These are phyloP conservation scores for Aspergillus hortae DNA, from an alignment of 2,329 filamentous ascomycete species.

Conservation along the genomic window DNA sequence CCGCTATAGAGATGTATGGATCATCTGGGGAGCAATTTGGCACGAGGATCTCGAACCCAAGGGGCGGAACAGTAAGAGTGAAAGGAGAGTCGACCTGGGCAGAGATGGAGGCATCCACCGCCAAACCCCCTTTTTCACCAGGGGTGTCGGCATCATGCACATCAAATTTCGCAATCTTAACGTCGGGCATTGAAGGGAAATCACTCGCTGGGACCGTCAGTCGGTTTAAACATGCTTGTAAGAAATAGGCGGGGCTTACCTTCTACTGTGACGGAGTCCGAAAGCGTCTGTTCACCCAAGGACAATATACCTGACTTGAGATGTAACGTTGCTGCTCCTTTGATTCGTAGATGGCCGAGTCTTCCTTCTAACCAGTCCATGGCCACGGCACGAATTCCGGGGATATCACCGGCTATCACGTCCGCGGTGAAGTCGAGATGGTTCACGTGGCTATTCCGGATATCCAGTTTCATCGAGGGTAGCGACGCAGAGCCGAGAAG, in stretches of 20 bases:
- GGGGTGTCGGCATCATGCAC: conserved; percentile 66
- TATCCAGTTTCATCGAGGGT: conserved; percentile 70
- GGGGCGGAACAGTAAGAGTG: conserved; percentile 69
- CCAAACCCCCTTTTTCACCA: conserved; percentile 62
- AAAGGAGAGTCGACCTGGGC: conserved; percentile 76
- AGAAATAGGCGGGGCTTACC: conserved; percentile 56
- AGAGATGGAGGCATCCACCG: conserved; percentile 71
- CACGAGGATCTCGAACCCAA: conserved; percentile 81
- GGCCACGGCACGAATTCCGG: conserved; percentile 73
- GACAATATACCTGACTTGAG: conserved; percentile 76
- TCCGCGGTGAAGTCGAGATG: conserved; percentile 75
- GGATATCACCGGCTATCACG: conserved; percentile 69
- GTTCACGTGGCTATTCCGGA: conserved; percentile 75
- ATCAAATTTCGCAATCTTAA: conserved; percentile 77
- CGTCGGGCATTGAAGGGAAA: conserved; percentile 73
- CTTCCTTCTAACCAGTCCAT: conserved; percentile 85
- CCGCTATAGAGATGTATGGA: conserved; percentile 72
- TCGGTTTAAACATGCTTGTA: too few relatives aligned
- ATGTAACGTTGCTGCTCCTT: conserved; percentile 68
- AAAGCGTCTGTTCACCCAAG: conserved; percentile 72
- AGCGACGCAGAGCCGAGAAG: conserved; percentile 73
- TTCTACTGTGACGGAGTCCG: conserved; percentile 74
- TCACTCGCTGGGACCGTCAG: conserved; percentile 32
- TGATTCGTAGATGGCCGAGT: conserved; percentile 66
- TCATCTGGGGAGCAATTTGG: conserved; percentile 72